Base-by-base conservation (phyloP, 1,139 yeast genomes). In the Meyerozyma carpophila region DNA sequence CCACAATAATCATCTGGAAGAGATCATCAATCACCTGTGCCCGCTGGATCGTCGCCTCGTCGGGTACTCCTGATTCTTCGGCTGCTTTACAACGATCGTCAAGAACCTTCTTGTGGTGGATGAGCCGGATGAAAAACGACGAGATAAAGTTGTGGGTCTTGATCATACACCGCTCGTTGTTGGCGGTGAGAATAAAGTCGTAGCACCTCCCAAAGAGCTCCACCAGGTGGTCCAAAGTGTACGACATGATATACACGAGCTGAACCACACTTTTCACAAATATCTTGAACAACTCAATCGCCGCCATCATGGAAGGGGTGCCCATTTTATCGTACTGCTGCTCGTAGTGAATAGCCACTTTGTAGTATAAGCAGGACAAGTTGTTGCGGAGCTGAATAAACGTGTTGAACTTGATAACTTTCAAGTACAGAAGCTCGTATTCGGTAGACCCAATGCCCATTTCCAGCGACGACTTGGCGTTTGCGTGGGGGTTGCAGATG, bases 221-320 rank as follows among this genome's bases (percentile, higher is more conserved):
- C 8, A 67, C 75, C 13, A 73, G 66, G 49, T 71, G 68, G 44
- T 73, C 78, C 44, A 72, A 61, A 6, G 66, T 75, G 52, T 67
- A 70, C 5, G 75, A 66, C 70, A 72, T 71, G 37, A 73, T 70
- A 50, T 69, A 73, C 16, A 71, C 71, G 49, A 72, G 58, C 49
- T 72, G 77, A 13, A 71, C 66, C 41, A 71, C 76, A 51, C 71
- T 63, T 46, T 69, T 68, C 43, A 68, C 62, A 51, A 68, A 71
- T 24, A 72, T 70, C 47, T 72, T 73, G 53, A 70, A 73, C 10
- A 73, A 56, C 47, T 71, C 77, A 18, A 70, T 66, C 2, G 75
- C 77, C 0, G 77, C 70, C 41, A 58, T 62, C 59, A 69, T 65
- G 2, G 72, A 63, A 2, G 67, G 61, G 0, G 62, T 55, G 27